Evolutionary conservation across 2,329 filamentous ascomycete genomes (phyloP).

Genomic region (Zymoseptoria crescenta): DNA sequence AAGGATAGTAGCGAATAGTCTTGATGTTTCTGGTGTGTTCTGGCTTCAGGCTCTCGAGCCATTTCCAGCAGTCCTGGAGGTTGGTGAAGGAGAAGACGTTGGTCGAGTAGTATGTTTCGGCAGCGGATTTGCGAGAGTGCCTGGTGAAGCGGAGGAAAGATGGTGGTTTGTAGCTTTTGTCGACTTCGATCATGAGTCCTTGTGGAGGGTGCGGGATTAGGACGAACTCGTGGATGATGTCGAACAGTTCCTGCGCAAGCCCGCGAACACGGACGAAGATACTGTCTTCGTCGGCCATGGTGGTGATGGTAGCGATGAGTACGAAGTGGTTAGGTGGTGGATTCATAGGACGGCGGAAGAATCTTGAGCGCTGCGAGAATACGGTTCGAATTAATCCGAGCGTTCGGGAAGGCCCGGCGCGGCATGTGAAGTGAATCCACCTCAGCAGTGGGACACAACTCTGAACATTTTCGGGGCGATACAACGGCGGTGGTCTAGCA

Average conservation of each 20-base stretch:
- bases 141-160: neutral
- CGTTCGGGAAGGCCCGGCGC: neutral
- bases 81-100: neutral
- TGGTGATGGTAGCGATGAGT: neutral
- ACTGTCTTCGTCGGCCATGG: neutral
- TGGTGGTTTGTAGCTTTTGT: neutral
- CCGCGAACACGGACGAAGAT: neutral
- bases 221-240: constrained; percentile 1
- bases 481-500: no score
- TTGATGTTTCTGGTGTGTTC: neutral
- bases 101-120: neutral
- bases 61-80: neutral
- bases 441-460: no score
- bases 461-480: no score
- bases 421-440: neutral
- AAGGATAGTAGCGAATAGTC: neutral
- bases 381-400: neutral
- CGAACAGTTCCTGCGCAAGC: constrained; percentile 3
- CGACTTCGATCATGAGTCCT: neutral
- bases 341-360: neutral
- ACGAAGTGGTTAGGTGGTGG: neutral
- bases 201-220: neutral
- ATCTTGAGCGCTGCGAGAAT: neutral
- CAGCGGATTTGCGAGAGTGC: neutral
- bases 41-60: neutral